Base-by-base conservation (phyloP, 352 stramenopile species). In the Phytophthora aleatoria region DNA sequence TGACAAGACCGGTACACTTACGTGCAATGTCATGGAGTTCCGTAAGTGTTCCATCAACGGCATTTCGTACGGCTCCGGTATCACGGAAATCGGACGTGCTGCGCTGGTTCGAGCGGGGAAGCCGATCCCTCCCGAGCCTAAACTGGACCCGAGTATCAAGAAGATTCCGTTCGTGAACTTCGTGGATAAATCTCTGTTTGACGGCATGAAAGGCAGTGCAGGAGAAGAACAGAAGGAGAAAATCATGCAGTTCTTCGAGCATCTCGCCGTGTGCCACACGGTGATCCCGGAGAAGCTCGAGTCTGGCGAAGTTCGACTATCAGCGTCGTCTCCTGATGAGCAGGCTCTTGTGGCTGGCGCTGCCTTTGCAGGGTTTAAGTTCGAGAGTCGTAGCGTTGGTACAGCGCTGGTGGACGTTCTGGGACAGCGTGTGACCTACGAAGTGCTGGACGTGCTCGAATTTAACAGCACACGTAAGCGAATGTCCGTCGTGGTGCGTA, bases 1-100 rank as follows among this genome's bases (percentile, higher is more conserved):
- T 44, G 92, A 98, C 66, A 98, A 98, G 70, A 98, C 92, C 6
- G 94, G 94, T 35, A 98, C 94, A 15, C 66, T 98, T 8, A 98
- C 94, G 28, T 89, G 89, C 57, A 98, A 98, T 67, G 71, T 97
- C 30, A 98, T 98, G 93, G 83, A 97, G 56, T 98, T 98, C 72
- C 96, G 97, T 59, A 92, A 94, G 47, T 98, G 89, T 68, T 97
- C 85, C 31, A 95, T 98, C 50, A 91, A 96, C 61, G 92, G 90
- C 33, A 80, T 90, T 56, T 79, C 87, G 16, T 98, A 98, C 74
- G 95, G 95, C 11, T 93, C 88, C 0, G 85, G 87, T 5, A 79
- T 90, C 26, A 95, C 87, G 5, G 84, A 94, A 64, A 95, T 95
- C 47, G 87, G 83, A 20, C 73, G 81, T 9, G 86, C 84, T 0